A percentile compares a stretch with the other conserved stretches of the same genome.
These are phyloP conservation scores for Lippia alba DNA, from an alignment of 305 asterid species.

Conservation along the genomic window DNA sequence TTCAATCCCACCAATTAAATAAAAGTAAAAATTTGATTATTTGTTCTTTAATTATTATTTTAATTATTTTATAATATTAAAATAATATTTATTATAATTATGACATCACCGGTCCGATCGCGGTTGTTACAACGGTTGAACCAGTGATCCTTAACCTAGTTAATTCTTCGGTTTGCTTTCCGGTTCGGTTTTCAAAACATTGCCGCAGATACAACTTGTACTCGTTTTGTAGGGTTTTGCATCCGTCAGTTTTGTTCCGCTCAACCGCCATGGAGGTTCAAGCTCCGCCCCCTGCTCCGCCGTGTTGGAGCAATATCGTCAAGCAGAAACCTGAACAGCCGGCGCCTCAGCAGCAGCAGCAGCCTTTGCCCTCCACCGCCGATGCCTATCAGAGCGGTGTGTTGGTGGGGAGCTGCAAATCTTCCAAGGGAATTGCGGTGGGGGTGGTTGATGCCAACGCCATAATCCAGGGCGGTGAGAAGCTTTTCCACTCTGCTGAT, in stretches of 20 bases:
- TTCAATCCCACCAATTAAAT: too few relatives aligned
- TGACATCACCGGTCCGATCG: too few relatives aligned
- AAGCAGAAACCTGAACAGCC: constrained; percentile 45
- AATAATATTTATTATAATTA: too few relatives aligned
- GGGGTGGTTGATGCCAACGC: constrained; percentile 98
- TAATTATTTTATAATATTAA: too few relatives aligned
- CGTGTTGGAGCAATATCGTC: constrained; percentile 67
- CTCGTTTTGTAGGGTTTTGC: constrained; percentile 46
- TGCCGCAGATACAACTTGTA: background rate
- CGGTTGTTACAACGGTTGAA: too few relatives aligned
- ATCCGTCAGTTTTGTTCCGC: background rate
- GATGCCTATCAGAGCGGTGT: constrained; percentile 32
- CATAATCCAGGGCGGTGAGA: constrained; percentile 81
- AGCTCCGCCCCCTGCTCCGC: constrained; percentile 47
- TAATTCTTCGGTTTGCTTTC: too few relatives aligned
- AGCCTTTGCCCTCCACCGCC: constrained; percentile 20
- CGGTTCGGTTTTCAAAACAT: too few relatives aligned
- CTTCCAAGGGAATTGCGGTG: constrained; percentile 79
- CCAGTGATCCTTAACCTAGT: too few relatives aligned
- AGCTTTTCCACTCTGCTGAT: constrained; percentile 66
- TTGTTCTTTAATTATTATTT: too few relatives aligned
- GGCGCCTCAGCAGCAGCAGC: constrained; percentile 8
- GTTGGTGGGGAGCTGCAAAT: constrained; percentile 74
- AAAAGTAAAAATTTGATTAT: too few relatives aligned
- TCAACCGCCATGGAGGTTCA: constrained; percentile 59